Evolutionary conservation across 768 basidiomycete genomes (phyloP), one percentile per base, ranked within the genome.

Genomic region (Panus rudis): DNA sequence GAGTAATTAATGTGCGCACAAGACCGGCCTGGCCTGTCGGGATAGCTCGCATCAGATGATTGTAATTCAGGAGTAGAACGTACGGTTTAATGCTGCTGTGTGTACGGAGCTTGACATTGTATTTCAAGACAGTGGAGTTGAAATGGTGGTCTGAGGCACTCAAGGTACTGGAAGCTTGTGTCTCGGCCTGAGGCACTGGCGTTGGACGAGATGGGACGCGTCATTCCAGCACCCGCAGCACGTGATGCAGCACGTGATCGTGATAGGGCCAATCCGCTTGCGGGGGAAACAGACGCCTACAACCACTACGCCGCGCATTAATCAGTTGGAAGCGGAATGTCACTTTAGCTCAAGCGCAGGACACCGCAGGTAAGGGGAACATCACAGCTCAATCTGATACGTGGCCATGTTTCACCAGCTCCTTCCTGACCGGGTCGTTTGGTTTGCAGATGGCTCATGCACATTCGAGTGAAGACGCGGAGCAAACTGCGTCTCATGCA

Each of bases 81-180:
- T 40, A 83, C 85, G 75, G 43, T 82, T 86, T 57, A 81, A 78
- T 6, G 83, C 81, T 2, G 85, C 86, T 24, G 67, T 65, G 47
- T 88, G 84, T 11, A 80, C 64, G 19, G 76, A n/a, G n/a, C n/a
- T 39, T 7, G 45, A 46, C 50, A 51, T 51, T 28, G 26, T 17
- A 35, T 14, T 35, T 8, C 33, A 35, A 35, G 33, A 17, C 37
- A 10, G 16, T 31, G n/a, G 17, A 25, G 28, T 11, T 7, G 13
- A 14, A 28, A 20, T 26, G 13, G 24, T 12, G 37, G 43, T 33
- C 26, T 30, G 26, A 30, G 24, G 35, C 19, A 38, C 24, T 22
- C 31, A n/a, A 42, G 30, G 27, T 33, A 42, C 34, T 31, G 33
- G 24, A 35, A 16, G 11, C 17, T 37, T 6, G 21, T n/a, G n/a